phyloP scores from a whole-genome alignment of 352 stramenopile species.

The Globisporangium ultimum region DNA sequence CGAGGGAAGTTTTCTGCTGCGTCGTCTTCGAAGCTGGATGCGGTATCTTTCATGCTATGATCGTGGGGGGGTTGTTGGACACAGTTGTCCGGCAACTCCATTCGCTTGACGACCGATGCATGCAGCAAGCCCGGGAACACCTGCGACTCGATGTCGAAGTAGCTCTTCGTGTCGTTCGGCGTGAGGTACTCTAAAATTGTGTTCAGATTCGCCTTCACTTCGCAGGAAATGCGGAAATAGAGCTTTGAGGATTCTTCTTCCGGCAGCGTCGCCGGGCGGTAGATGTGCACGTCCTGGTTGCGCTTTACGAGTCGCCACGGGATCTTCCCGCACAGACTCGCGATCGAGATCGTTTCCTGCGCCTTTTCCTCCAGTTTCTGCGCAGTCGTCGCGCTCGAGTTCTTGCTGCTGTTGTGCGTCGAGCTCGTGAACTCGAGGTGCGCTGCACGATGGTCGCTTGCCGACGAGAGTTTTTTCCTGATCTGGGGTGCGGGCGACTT shows the following conservation, averaged over 20 bases:
- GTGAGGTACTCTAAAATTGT: conserved; percentile 83
- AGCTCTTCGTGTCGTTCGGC: conserved; percentile 63
- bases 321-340: conserved; percentile 54
- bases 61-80: conserved; percentile 12
- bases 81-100: conserved; percentile 46
- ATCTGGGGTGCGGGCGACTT: conserved; percentile 3
- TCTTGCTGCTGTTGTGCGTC: conserved; percentile 15
- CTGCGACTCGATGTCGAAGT: conserved; percentile 78
- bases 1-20: conserved; percentile 48
- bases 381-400: conserved; percentile 46
- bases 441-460: conserved; percentile 14
- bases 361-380: conserved; percentile 69
- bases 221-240: conserved; percentile 81
- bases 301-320: conserved; percentile 69
- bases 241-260: conserved; percentile 54
- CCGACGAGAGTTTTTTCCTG: not conserved
- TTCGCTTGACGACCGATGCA: conserved; percentile 74
- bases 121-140: conserved; percentile 79
- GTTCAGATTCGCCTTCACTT: conserved; percentile 72
- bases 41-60: conserved; percentile 31
- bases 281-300: conserved; percentile 81
- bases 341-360: conserved; percentile 57
- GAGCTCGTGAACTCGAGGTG: conserved; percentile 17
- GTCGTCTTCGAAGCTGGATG: conserved; percentile 43
- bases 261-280: conserved; percentile 43